Conservation (phyloP, 2,329 filamentous ascomycete genomes). For the Epichloe scottii region DNA sequence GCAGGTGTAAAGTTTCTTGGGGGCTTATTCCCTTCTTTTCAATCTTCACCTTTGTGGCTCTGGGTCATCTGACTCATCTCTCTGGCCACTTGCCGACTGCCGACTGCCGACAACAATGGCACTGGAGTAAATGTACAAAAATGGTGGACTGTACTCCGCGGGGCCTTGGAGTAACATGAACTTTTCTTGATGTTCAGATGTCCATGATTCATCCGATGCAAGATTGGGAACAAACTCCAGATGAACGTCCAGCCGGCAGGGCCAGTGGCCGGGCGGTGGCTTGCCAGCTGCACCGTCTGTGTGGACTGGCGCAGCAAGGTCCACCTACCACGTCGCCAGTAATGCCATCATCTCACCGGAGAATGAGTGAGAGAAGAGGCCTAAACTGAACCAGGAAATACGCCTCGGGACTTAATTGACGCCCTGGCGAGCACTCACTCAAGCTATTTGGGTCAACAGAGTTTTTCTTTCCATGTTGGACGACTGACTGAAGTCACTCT, state of each 20-base stretch:
- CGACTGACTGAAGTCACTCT: too few relatives aligned
- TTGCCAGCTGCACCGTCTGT: background rate
- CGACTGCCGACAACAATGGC: too few relatives aligned
- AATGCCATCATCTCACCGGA: background rate
- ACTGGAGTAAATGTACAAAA: too few relatives aligned
- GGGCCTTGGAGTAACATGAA: too few relatives aligned
- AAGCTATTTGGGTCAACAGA: background rate
- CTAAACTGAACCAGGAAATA: slow-evolving; percentile 1
- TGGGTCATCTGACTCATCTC: too few relatives aligned
- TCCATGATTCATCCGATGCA: background rate
- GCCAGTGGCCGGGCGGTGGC: background rate
- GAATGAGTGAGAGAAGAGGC: slow-evolving; percentile 3
- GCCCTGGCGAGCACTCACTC: background rate
- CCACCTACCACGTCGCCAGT: background rate
- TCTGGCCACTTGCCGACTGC: too few relatives aligned
- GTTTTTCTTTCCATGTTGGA: background rate
- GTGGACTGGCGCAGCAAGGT: background rate
- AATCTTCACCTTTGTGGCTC: too few relatives aligned
- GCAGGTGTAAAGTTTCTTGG: background rate
- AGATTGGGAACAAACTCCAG: background rate
- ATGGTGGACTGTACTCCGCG: too few relatives aligned
- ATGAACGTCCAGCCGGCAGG: background rate
- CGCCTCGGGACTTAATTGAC: background rate
- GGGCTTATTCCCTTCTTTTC: background rate
- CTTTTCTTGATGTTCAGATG: background rate